phyloP scores from a whole-genome alignment of 805 yeast genomes.

The Suhomyces faveliae region DNA sequence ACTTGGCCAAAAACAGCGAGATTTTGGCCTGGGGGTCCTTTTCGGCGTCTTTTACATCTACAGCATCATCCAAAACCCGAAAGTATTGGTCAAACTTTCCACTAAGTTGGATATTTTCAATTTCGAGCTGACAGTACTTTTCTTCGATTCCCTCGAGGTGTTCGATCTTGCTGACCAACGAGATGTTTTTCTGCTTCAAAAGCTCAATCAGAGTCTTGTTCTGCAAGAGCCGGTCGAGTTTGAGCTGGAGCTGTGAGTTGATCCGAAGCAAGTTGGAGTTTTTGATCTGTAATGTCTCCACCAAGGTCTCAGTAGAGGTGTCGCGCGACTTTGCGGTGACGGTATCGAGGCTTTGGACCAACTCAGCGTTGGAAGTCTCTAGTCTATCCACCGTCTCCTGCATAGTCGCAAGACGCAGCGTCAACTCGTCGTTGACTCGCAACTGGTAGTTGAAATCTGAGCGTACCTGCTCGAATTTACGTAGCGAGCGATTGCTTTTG shows the following conservation, averaged over 20 bases:
- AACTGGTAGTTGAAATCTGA: constrained; percentile 35
- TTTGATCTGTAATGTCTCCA: constrained; percentile 23
- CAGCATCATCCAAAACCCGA: constrained; percentile 31
- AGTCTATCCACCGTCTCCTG: constrained; percentile 29
- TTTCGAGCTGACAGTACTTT: constrained; percentile 46
- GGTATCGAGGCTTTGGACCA: constrained; percentile 33
- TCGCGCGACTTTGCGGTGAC: constrained; percentile 10
- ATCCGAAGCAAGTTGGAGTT: constrained; percentile 45
- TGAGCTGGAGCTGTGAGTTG: constrained; percentile 51
- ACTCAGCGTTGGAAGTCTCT: constrained; percentile 28
- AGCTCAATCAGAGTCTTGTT: constrained; percentile 50
- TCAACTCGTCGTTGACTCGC: constrained; percentile 37
- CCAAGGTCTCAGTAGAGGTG: constrained; percentile 9
- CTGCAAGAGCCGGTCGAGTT: constrained; percentile 49
- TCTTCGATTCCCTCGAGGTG: constrained; percentile 43
- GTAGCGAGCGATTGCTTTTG: constrained; percentile 21
- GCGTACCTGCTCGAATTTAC: constrained; percentile 33
- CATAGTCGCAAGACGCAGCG: constrained; percentile 32
- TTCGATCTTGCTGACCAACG: constrained; percentile 39
- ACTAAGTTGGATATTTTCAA: constrained; percentile 49
- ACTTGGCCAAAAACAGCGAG: constrained; percentile 31
- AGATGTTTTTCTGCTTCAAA: constrained; percentile 52
- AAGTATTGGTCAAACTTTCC: constrained; percentile 48
- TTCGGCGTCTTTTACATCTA: constrained; percentile 11
- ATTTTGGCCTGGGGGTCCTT: constrained; percentile 20